Conservation (phyloP, 106 monocot species). For the Chionographis japonica region DNA sequence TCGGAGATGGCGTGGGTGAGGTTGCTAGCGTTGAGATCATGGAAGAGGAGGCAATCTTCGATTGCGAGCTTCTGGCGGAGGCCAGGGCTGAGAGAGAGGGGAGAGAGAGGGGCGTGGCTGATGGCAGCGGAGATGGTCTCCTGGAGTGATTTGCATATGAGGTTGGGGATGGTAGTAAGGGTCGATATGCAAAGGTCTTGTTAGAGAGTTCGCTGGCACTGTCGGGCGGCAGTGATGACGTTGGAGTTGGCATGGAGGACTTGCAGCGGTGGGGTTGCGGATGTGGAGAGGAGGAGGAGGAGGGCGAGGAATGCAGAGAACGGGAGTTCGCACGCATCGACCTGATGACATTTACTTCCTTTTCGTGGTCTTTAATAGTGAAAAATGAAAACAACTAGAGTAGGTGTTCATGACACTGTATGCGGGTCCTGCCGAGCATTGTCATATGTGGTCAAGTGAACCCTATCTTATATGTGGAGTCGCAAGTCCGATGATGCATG, state of each 20-base stretch:
- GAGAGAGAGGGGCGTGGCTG: too few relatives aligned
- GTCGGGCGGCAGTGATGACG: conserved; percentile 4
- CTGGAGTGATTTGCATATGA: conserved; percentile 42
- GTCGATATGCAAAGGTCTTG: conserved; percentile 59
- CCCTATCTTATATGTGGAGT: too few relatives aligned
- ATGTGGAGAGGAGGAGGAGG: neutral
- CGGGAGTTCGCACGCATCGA: too few relatives aligned
- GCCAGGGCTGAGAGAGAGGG: conserved; percentile 22
- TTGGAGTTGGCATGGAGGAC: neutral
- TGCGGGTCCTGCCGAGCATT: too few relatives aligned
- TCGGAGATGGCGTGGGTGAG: conserved; percentile 19
- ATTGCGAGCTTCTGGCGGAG: conserved; percentile 43
- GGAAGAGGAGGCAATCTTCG: conserved; percentile 70
- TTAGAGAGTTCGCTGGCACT: conserved; percentile 58
- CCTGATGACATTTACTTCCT: too few relatives aligned
- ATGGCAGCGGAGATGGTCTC: conserved; percentile 30
- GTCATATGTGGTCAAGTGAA: too few relatives aligned
- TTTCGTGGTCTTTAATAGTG: too few relatives aligned
- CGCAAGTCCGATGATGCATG: too few relatives aligned
- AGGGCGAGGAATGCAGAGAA: neutral
- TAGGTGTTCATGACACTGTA: too few relatives aligned
- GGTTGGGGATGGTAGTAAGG: conserved; percentile 37
- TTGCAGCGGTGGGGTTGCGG: neutral
- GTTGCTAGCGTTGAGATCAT: conserved; percentile 44
- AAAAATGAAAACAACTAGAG: too few relatives aligned